Evolutionary conservation across 352 stramenopile species (phyloP), one percentile per base, ranked within the genome.

Genomic region (Pythium guiyangense): DNA sequence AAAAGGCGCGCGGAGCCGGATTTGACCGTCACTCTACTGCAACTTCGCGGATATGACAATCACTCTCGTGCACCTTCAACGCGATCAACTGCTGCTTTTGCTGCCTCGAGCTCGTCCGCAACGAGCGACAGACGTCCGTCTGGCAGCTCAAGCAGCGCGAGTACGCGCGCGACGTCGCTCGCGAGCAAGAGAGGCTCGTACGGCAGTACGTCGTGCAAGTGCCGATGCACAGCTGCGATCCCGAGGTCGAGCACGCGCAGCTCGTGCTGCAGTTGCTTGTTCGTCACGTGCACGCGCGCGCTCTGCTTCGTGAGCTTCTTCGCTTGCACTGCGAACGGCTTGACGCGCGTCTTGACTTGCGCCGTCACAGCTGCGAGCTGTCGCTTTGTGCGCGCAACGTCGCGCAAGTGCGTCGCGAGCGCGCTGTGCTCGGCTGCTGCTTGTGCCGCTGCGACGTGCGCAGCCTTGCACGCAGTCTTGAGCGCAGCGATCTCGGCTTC

Each of bases 281-380:
- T 88, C 11, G 56, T 59, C 46, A 71, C 66, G 25, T 75, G 67
- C 29, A 85, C 66, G 2, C 69, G 74, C 9, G 74, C 72, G 51
- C 69, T 88, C 45, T 79, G 70, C 52, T 83, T 54, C 6, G 70
- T 86, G 42, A 88, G 66, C 39, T 70, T 64, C 64, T 84, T 86
- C 22, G 77, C 67, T 48, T 83, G 79, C 42, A 78, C 57, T 0
- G 76, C 72, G 60, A 90, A 90, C 5, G 77, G 79, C 49, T 85
- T 76, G 18, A 86, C 72, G 10, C 70, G 70, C 55, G 69, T 52
- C 48, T 88, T 88, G n/a, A 88, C 55, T 35, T 58, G 49, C 29
- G 73, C 69, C 0, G 66, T 67, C 4, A 54, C 56, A n/a, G 18
- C 29, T 61, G 20, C 60, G 37, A 60, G 70, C 12, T 52, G 55